phyloP scores from a whole-genome alignment of 2,329 filamentous ascomycete species.

The Exophiala bonariae region DNA sequence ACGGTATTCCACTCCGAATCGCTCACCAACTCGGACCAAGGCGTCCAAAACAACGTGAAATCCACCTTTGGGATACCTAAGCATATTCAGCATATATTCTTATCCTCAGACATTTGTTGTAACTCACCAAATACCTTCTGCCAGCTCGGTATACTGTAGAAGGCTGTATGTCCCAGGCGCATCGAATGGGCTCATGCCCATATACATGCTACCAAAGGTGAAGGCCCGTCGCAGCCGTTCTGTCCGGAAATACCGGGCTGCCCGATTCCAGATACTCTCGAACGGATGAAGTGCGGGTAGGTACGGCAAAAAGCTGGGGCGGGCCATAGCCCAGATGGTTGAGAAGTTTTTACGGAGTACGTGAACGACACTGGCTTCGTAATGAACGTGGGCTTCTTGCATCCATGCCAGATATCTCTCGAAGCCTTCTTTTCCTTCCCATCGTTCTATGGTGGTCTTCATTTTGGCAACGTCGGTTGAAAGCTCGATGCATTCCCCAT shows the following conservation, averaged over 20 bases:
- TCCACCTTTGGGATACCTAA: conserved; percentile 54
- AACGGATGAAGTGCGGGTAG: conserved; percentile 67
- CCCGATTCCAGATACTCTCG: conserved; percentile 67
- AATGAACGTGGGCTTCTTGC: conserved; percentile 67
- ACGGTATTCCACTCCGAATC: conserved; percentile 62
- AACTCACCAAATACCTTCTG: conserved; percentile 72
- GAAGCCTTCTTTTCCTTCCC: conserved; percentile 71
- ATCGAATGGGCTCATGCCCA: conserved; percentile 78
- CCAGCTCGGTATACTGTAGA: conserved; percentile 73
- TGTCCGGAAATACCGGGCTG: conserved; percentile 67
- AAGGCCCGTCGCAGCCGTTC: conserved; percentile 70
- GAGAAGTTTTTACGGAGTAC: conserved; percentile 69
- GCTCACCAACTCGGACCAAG: conserved; percentile 62
- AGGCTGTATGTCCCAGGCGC: conserved; percentile 73
- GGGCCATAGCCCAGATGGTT: conserved; percentile 57
- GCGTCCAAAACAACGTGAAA: conserved; percentile 67
- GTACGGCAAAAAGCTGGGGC: conserved; percentile 59
- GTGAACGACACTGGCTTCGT: conserved; percentile 65
- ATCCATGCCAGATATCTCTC: conserved; percentile 68
- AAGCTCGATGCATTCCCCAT: conserved; percentile 63
- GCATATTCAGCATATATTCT: not conserved
- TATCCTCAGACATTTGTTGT: not conserved
- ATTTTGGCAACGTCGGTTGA: conserved; percentile 69
- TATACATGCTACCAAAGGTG: conserved; percentile 79
- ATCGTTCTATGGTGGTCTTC: conserved; percentile 71